phyloP scores from a whole-genome alignment of 2,329 filamentous ascomycete genomes.

The Pseudonectria foliicola region DNA sequence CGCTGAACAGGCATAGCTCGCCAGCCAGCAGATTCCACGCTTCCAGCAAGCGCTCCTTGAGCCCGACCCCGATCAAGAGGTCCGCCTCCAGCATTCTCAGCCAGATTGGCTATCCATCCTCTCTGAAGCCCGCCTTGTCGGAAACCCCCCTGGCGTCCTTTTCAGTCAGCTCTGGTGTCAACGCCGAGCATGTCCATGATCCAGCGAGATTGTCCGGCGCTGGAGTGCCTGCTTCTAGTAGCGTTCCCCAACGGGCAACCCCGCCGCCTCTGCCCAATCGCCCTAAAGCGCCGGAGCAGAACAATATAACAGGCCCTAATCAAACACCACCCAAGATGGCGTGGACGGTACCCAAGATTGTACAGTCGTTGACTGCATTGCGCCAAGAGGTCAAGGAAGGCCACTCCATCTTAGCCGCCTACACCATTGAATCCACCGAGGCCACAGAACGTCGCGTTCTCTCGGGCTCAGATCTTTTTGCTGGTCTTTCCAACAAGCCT shows the following conservation, averaged over 20 bases:
- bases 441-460: slow-evolving; percentile 32
- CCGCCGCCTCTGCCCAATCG: slow-evolving; percentile 12
- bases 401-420: slow-evolving; percentile 38
- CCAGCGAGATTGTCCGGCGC: slow-evolving; percentile 17
- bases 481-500: slow-evolving; percentile 32
- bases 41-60: slow-evolving; percentile 16
- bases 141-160: neutral
- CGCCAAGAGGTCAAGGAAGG: slow-evolving; percentile 37
- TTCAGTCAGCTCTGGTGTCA: neutral
- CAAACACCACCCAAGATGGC: slow-evolving; percentile 22
- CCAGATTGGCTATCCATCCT: neutral
- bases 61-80: slow-evolving; percentile 23
- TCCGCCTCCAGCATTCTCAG: slow-evolving; percentile 4
- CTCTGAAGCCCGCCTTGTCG: neutral
- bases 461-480: slow-evolving; percentile 42
- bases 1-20: slow-evolving; percentile 5
- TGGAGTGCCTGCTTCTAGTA: slow-evolving; percentile 2
- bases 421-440: slow-evolving; percentile 39
- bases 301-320: slow-evolving; percentile 10
- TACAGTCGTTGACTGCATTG: slow-evolving; percentile 31
- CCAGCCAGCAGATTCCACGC: slow-evolving; percentile 1
- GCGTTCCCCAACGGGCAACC: slow-evolving; percentile 18
- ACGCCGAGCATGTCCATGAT: slow-evolving; percentile 12
- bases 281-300: slow-evolving; percentile 6
- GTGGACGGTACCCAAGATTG: slow-evolving; percentile 39